Evolutionary conservation across 495 filamentous ascomycete genomes (phyloP), one percentile per base, ranked within the genome.

Genomic region (Tuber indicum): DNA sequence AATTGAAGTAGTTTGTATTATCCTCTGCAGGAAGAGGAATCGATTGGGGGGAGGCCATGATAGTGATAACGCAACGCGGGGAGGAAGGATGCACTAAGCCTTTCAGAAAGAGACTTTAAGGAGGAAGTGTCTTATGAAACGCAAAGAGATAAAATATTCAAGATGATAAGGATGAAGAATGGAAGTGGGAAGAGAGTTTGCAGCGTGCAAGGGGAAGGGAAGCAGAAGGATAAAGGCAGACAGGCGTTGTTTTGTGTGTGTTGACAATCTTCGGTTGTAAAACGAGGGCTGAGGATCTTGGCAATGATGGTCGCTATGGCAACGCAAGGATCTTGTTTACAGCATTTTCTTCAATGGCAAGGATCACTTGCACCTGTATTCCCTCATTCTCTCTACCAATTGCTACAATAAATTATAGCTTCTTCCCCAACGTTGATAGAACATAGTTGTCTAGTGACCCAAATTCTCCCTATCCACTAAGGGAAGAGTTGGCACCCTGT

Each of bases 21-120:
- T 83, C 82, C 16, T 66, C 75, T 39, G 76, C 71, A 17, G 82
- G 82, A 23, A 83, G 79, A 19, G 82, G 82, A 69, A 83, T 45
- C 52, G 66, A 17, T 23, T 72, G 73, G n/a, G 79, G 78, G 41
- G 79, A 77, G 62, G 72, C 49, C 75, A 81, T 81, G 58, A 66
- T 36, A 17, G 58, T 36, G 16, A 66, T 66, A 36, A 32, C 58
- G 58, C 58, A 36, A 32, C 58, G 58, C 58, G 58, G 16, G n/a
- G 58, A 32, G 26, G 58, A 32, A 17, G 12, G 26, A 66, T 36
- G 26, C 32, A 66, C 58, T 17, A 26, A 66, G 32, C 58, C 58
- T 36, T 36, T 66, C 58, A 36, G 26, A 36, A 66, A 66, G 58
- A 36, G 26, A 36, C 26, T 17, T 14, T 36, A 66, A 41, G 12